Evolutionary conservation across 192 early-diverging fungal species (phyloP), one percentile per base, ranked within the genome.

Genomic region (Blastocladiella britannica): DNA sequence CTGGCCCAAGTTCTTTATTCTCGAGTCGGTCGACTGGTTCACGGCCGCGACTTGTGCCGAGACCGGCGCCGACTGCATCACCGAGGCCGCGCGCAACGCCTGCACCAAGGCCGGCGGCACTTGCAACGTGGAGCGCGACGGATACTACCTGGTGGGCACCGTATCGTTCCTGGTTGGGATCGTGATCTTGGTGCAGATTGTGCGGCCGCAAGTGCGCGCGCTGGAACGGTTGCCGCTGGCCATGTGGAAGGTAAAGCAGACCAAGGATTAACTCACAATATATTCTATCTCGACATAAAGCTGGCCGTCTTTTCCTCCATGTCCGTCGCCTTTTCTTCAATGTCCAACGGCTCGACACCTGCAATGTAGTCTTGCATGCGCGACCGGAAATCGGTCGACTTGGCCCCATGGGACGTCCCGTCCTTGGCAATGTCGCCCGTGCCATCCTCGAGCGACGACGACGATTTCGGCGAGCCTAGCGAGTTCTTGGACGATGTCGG

Each of bases 1-100:
- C 5, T 95, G 89, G 94, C 88, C 91, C 0, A 78, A 84, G 25
- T 93, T 82, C 70, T 91, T 95, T 75, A 81, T 97, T 18, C 73
- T 97, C 55, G 77, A 87, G 61, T 78, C 89, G 0, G 89, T 97
- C 15, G 93, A 97, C 65, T 81, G 80, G 53, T 85, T 89, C 58
- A 91, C 90, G 24, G 74, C 76, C n/a, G 76, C 87, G 6, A 71
- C 70, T 0, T 97, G 93, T 55, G 67, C 69, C 28, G 60, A 80
- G 5, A 61, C 77, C 15, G 64, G 67, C 57, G 55, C 55, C 2
- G 55, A 70, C 58, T 91, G 89, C 62, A 58, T 69, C 1, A 67
- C 74, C 29, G 85, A 91, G 22, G 69, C 72, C 5, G 69, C 74
- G 12, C 82, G 81, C 55, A 43, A 64, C 5, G 56, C 69, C 7